Evolutionary conservation across 768 basidiomycete genomes (phyloP).

Genomic region (Tricholoma sp.): DNA sequence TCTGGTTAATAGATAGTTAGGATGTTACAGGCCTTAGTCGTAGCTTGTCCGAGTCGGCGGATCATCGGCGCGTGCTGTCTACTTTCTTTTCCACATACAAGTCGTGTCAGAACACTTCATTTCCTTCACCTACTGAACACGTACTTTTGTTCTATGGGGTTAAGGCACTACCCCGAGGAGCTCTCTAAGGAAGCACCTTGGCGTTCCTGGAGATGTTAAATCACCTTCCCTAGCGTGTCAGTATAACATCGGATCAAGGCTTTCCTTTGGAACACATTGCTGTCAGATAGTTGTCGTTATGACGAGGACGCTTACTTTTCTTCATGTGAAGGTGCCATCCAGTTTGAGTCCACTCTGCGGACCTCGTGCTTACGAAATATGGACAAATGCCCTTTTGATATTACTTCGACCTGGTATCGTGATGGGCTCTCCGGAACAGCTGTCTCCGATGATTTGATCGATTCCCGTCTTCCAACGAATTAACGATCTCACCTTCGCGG

Average conservation of each 20-base stretch:
- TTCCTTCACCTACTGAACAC: not conserved
- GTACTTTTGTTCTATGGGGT: slow-evolving; percentile 15
- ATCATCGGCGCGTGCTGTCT: no score
- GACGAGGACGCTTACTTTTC: not conserved
- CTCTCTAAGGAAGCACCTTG: not conserved
- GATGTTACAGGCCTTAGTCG: not conserved
- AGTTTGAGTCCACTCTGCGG: no score
- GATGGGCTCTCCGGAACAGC: not conserved
- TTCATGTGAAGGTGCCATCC: not conserved
- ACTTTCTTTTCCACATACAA: not conserved
- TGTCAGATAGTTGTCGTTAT: slow-evolving; percentile 1
- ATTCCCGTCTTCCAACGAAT: not conserved
- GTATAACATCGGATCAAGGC: not conserved
- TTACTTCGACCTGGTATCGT: not conserved
- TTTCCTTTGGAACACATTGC: not conserved
- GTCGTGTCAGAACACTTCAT: not conserved
- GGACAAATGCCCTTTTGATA: not conserved
- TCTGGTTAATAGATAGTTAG: not conserved
- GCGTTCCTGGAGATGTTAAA: slow-evolving; percentile 1
- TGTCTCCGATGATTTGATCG: not conserved
- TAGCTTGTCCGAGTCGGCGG: not conserved
- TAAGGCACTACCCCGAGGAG: slow-evolving; percentile 1
- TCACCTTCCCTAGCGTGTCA: not conserved
- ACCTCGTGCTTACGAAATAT: not conserved
- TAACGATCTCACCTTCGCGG: not conserved